Evolutionary conservation across 306 rosid species (phyloP).

Genomic region (Fragaria ananassa): DNA sequence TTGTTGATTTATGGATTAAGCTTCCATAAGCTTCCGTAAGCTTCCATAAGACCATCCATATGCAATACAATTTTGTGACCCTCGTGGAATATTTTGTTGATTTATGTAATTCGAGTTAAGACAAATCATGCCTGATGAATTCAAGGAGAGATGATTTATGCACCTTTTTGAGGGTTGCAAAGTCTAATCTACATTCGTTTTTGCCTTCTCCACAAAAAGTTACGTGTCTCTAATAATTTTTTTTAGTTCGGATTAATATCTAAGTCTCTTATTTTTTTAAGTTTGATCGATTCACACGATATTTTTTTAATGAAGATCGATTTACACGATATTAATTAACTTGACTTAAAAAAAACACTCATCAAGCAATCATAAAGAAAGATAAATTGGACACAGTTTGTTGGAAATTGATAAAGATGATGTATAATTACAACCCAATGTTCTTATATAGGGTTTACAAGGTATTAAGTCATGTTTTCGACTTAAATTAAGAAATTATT

Average conservation of each 20-base stretch:
- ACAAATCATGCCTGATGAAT: not conserved
- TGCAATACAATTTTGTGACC: not conserved
- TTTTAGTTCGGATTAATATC: too few relatives aligned
- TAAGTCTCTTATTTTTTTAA: too few relatives aligned
- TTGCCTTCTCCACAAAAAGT: not conserved
- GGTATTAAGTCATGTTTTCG: too few relatives aligned
- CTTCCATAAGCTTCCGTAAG: constrained; percentile 7
- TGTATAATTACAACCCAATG: too few relatives aligned
- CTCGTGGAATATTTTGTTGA: not conserved
- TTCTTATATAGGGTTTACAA: too few relatives aligned
- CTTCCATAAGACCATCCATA: not conserved
- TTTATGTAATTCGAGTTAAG: not conserved
- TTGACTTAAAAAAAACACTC: not conserved
- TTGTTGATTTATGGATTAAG: constrained; percentile 4
- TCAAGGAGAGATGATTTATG: not conserved
- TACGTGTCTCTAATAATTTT: not conserved
- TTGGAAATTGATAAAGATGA: too few relatives aligned
- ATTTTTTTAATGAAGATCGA: too few relatives aligned
- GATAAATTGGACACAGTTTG: too few relatives aligned
- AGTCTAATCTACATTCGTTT: not conserved
- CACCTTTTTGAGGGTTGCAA: not conserved
- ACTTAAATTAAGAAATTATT: too few relatives aligned
- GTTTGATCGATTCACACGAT: too few relatives aligned
- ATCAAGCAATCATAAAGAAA: not conserved
- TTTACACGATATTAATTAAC: not conserved